Conservation (phyloP, 208 protist genomes). For the Borovskyia barvae region DNA sequence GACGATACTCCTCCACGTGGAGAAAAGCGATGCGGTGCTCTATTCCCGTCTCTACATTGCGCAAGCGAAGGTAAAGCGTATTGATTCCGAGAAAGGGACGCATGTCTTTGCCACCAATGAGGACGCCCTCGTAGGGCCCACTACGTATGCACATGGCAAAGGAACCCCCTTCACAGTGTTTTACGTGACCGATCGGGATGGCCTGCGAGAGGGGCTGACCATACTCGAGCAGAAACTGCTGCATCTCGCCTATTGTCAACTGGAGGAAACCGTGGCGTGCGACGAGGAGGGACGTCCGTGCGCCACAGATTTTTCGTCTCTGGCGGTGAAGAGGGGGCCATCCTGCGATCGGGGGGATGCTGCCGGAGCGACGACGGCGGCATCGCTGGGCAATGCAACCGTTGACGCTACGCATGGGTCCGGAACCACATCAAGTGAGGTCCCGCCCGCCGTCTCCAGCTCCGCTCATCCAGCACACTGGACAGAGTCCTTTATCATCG, state of each 20-base stretch:
- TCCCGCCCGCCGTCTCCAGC: neutral
- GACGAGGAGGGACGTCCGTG: neutral
- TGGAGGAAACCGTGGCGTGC: neutral
- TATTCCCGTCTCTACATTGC: constrained; percentile 22
- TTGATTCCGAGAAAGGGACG: neutral
- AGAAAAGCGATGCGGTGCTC: neutral
- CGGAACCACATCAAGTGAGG: neutral
- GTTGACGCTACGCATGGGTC: neutral
- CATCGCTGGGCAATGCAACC: neutral
- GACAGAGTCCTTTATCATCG: constrained; percentile 29
- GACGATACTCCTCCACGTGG: constrained; percentile 19
- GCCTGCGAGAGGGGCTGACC: constrained; percentile 23
- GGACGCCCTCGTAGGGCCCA: constrained; percentile 1
- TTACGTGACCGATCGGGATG: constrained; percentile 5
- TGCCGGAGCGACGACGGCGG: neutral
- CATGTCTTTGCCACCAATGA: constrained; percentile 1
- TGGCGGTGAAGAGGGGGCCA: constrained; percentile 14
- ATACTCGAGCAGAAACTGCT: constrained; percentile 27
- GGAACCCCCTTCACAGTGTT: constrained; percentile 19
- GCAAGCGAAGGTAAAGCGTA: constrained; percentile 1
- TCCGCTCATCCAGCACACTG: neutral
- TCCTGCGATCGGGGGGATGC: no score
- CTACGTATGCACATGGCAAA: neutral
- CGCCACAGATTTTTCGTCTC: constrained; percentile 19
- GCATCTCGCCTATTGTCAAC: constrained; percentile 28